phyloP scores from a whole-genome alignment of 176 grass and related monocot genomes.

The Carex pumila region DNA sequence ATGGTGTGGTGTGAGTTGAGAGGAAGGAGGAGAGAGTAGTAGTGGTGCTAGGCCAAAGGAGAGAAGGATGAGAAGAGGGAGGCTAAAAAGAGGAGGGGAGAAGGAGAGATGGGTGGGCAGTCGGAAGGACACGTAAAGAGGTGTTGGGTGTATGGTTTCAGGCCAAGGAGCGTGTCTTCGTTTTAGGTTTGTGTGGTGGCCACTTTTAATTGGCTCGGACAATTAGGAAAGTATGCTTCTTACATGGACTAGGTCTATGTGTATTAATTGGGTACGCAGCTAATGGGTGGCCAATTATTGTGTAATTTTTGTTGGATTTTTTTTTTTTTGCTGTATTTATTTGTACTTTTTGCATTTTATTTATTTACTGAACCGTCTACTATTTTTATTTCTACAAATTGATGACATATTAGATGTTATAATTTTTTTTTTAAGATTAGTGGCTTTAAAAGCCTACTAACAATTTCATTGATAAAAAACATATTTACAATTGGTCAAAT shows the following conservation, averaged over 20 bases:
- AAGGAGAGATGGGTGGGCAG: neutral
- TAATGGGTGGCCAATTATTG: neutral
- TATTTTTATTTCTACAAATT: neutral
- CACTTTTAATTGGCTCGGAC: neutral
- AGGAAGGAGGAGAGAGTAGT: too few species aligned
- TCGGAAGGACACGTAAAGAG: constrained; percentile 20
- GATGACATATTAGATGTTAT: neutral
- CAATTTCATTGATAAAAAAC: too few species aligned
- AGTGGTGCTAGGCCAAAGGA: neutral
- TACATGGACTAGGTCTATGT: neutral
- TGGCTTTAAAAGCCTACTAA: too few species aligned
- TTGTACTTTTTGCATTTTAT: neutral
- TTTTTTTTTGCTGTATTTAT: neutral
- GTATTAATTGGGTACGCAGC: neutral
- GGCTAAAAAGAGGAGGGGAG: neutral
- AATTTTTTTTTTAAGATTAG: too few species aligned
- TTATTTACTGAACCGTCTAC: neutral
- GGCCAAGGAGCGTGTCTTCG: constrained; percentile 17
- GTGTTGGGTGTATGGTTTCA: constrained; percentile 12
- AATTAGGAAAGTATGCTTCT: neutral
- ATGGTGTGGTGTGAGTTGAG: neutral
- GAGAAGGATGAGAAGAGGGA: constrained; percentile 7
- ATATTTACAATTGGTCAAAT: too few species aligned
- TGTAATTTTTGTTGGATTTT: too few species aligned
- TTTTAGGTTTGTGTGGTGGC: constrained; percentile 18